A percentile compares a stretch with the other conserved stretches of the same genome.
phyloP scores from a whole-genome alignment of 176 grass and related monocot genomes.

The Oryza glumipatula region DNA sequence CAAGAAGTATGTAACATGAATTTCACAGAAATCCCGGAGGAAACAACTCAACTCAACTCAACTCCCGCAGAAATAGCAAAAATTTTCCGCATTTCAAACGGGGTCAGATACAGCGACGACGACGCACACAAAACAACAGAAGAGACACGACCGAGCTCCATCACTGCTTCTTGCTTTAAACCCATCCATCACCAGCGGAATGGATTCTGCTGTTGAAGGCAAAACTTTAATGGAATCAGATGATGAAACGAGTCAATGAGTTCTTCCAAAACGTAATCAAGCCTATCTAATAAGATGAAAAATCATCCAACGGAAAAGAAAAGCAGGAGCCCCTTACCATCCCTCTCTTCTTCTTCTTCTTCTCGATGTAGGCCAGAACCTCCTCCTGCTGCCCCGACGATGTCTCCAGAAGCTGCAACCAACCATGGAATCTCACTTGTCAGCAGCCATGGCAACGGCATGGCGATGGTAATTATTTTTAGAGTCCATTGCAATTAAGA shows the following conservation, averaged over 20 bases:
- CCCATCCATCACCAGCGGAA: slow-evolving; percentile 64
- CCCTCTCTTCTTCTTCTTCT: slow-evolving; percentile 89
- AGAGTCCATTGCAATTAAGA: no score
- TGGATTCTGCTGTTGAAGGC: slow-evolving; percentile 69
- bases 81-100: not conserved
- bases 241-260: not conserved
- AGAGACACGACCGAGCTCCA: not conserved
- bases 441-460: not conserved
- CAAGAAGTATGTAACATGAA: not conserved
- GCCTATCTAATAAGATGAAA: no score
- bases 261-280: not conserved
- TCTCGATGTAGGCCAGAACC: slow-evolving; percentile 87
- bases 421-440: not conserved
- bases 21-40: not conserved
- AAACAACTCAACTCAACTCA: not conserved
- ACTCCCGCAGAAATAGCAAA: not conserved
- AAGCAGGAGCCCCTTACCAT: slow-evolving; percentile 51
- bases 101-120: not conserved
- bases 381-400: slow-evolving; percentile 70
- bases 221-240: slow-evolving; percentile 52
- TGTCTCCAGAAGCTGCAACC: slow-evolving; percentile 72
- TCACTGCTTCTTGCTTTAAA: not conserved
- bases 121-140: not conserved
- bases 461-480: no score
- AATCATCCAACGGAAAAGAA: not conserved